Conservation (phyloP, 768 basidiomycete genomes). For the Trametes gibbosa region DNA sequence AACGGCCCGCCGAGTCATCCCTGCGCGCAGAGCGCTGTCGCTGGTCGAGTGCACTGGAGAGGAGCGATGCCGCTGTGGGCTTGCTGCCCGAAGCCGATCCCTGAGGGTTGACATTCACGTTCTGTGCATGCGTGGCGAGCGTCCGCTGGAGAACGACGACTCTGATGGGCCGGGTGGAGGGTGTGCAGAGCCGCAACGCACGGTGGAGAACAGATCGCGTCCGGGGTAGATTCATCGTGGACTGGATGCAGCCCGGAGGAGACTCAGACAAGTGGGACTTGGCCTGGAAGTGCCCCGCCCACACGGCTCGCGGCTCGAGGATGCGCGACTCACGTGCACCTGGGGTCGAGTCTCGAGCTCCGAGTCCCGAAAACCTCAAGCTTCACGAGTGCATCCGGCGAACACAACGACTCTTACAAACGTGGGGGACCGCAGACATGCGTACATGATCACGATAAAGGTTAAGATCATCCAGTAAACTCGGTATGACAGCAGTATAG, state of each 20-base stretch:
- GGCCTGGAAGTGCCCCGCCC: too few relatives aligned
- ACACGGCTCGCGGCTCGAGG: too few relatives aligned
- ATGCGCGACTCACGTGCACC: too few relatives aligned
- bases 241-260: not conserved
- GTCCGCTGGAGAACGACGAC: constrained; percentile 5
- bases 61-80: constrained; percentile 39
- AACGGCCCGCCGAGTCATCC: constrained; percentile 73
- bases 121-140: constrained; percentile 45
- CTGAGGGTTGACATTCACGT: constrained; percentile 3
- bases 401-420: too few relatives aligned
- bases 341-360: too few relatives aligned
- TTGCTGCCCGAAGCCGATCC: constrained; percentile 1
- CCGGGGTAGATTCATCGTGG: constrained; percentile 13
- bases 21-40: constrained; percentile 40
- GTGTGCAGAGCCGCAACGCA: constrained; percentile 3
- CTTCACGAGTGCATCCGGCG: too few relatives aligned
- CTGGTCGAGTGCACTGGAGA: constrained; percentile 66
- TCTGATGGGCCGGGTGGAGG: not conserved
- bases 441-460: not conserved
- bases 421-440: too few relatives aligned
- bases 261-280: too few relatives aligned
- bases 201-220: constrained; percentile 6
- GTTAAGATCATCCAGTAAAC: not conserved
- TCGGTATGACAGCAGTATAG: not conserved
- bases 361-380: too few relatives aligned